Evolutionary conservation across 169 alveolate species (phyloP).

Genomic region (Haemoproteus tartakovskyi): DNA sequence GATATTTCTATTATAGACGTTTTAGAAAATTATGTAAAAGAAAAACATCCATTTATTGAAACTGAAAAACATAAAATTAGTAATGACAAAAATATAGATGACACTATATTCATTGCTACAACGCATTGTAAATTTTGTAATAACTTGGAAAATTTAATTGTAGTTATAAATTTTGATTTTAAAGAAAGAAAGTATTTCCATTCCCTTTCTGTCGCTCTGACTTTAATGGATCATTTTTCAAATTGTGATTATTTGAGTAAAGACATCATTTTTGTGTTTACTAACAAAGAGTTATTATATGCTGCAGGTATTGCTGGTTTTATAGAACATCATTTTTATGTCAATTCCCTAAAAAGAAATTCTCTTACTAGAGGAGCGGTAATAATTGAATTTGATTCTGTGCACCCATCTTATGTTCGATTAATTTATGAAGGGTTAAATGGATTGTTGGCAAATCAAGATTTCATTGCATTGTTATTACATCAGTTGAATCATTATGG

Average conservation of each 20-base stretch:
- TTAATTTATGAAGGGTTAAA: slow-evolving; percentile 61
- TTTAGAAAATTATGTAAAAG: slow-evolving; percentile 8
- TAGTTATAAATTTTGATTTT: slow-evolving; percentile 55
- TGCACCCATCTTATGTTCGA: slow-evolving; percentile 49
- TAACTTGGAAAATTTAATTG: slow-evolving; percentile 42
- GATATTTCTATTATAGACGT: slow-evolving; percentile 21
- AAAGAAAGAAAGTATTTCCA: slow-evolving; percentile 64
- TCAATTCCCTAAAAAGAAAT: slow-evolving; percentile 13
- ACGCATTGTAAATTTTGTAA: slow-evolving; percentile 50
- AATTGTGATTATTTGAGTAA: slow-evolving; percentile 60
- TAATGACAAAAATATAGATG: background rate
- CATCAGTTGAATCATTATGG: slow-evolving; percentile 25
- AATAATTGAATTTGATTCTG: slow-evolving; percentile 60
- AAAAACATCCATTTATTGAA: slow-evolving; percentile 1
- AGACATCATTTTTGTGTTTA: slow-evolving; percentile 51
- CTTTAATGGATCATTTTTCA: slow-evolving; percentile 34
- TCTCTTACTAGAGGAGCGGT: slow-evolving; percentile 25
- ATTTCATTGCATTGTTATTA: slow-evolving; percentile 23
- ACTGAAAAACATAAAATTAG: slow-evolving; percentile 9
- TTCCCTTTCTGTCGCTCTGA: slow-evolving; percentile 30
- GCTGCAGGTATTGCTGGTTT: slow-evolving; percentile 38
- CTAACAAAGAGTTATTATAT: slow-evolving; percentile 51
- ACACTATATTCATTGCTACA: slow-evolving; percentile 16
- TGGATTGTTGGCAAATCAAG: slow-evolving; percentile 59
- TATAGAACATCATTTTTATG: slow-evolving; percentile 17